Conservation (phyloP, 805 yeast species). For the Candida cerambycidarum region DNA sequence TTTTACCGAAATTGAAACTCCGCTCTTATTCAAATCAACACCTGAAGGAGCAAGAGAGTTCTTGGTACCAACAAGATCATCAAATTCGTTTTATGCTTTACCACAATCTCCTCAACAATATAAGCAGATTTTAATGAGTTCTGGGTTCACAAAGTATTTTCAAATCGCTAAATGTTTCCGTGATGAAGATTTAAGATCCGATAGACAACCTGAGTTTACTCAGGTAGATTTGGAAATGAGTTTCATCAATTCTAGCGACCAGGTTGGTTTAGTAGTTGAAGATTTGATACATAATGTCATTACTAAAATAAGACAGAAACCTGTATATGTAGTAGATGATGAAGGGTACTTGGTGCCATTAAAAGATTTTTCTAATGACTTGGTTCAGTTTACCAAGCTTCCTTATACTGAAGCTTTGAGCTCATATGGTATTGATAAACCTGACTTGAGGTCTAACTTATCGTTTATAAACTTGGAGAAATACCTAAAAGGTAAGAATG, state of each 20-base stretch:
- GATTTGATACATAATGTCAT: conserved; percentile 55
- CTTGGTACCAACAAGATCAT: conserved; percentile 81
- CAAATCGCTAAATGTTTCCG: conserved; percentile 94
- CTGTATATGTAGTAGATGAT: conserved; percentile 37
- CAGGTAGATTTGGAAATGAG: conserved; percentile 96
- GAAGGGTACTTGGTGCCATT: conserved; percentile 27
- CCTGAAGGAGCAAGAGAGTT: conserved; percentile 99
- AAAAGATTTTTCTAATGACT: conserved; percentile 14
- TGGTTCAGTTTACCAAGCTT: conserved; percentile 37
- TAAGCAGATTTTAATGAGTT: conserved; percentile 91
- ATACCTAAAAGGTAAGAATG: conserved; percentile 28
- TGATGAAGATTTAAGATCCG: conserved; percentile 92
- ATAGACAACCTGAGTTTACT: conserved; percentile 97
- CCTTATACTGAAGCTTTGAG: conserved; percentile 69
- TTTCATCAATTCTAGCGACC: conserved; percentile 64
- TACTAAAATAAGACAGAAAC: conserved; percentile 43
- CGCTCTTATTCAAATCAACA: conserved; percentile 87
- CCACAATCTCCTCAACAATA: conserved; percentile 99
- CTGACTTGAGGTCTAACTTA: conserved; percentile 73
- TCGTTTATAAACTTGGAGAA: conserved; percentile 49
- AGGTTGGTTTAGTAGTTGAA: conserved; percentile 65
- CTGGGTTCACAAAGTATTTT: conserved; percentile 82
- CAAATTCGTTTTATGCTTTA: conserved; percentile 70
- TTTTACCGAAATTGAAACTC: conserved; percentile 90
- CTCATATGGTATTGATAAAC: conserved; percentile 88